Evolutionary conservation across 2,329 filamentous ascomycete species (phyloP), one percentile per base, ranked within the genome.

Genomic region (Penicillium sclerotiorum): DNA sequence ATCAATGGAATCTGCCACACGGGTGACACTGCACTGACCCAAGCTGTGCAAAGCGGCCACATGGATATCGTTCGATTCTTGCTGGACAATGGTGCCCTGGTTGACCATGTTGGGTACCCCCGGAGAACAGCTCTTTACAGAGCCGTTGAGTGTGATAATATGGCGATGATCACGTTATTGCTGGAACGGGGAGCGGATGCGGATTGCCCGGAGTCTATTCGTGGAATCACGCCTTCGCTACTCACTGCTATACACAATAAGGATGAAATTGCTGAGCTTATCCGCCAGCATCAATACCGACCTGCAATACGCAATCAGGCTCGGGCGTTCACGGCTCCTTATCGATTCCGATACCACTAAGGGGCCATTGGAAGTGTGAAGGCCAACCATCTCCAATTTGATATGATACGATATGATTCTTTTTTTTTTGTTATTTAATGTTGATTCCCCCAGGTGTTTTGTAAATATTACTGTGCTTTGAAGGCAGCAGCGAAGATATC

Each of bases 101-200:
- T 56, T 8, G 45, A 58, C 18, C 41, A 46, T 18, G 39, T 25
- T 18, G 21, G 22, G 4, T 46, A 46, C 20, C 39, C 52, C n/a
- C 25, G 50, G 25, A 36, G 40, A 18, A 52, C 53, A 12, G 36
- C 57, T 13, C 41, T 59, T 18, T 52, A 32, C 30, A 56, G 54
- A 47, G 57, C 57, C 20, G 50, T 58, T 13, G 20, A 45, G 12
- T n/a, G 27, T 23, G 27, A 37, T 6, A 15, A 22, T 11, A 13
- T 22, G 8, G 50, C 39, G n/a, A 46, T 58, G 39, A 53, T 38
- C 9, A 28, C 18, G 18, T 22, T 59, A 25, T 33, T 59, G 21
- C 40, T 58, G 32, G 33, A 47, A n/a, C 35, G 23, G 1, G 42
- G 56, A n/a, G 57, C 57, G 8, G 38, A 60, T 30, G 51, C 56